Base-by-base conservation (phyloP, 176 grass and related monocot species). In the barley (Hordeum vulgare) region DNA sequence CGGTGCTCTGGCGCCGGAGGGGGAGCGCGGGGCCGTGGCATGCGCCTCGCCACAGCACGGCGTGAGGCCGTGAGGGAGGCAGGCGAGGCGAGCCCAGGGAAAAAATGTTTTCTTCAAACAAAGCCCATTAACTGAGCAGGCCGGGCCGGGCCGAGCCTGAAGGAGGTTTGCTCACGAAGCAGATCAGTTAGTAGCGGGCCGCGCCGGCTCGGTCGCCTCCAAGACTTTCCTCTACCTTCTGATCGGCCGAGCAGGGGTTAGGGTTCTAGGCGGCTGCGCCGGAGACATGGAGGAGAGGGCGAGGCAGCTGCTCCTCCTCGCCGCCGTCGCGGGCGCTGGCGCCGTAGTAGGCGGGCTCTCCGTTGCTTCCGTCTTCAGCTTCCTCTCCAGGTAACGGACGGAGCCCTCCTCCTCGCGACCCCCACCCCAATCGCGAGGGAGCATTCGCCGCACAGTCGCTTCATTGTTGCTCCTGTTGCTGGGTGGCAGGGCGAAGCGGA, bases 261-360 rank as follows among this genome's bases (percentile, higher is more conserved):
- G 86, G 86, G 75, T 84, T 91, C 67, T 84, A 80, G 56, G 9
- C 68, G 25, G 42, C 69, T 25, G 14, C 87, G 15, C 65, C 11
- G 45, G 75, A 74, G 49, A 90, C 44, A 74, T 92, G 93, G 82
- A 78, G 51, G 88, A 89, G 37, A 88, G 81, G 62, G 89, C 91
- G 57, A 90, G 75, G 87, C 84, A 90, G 66, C 92, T 88, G 84
- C 85, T 90, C 20, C 80, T 92, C 49, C 75, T 85, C 35, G 83
- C 91, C 74, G 89, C 75, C 39, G 80, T 85, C 35, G 83, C 91
- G 58, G 89, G 78, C 12, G 73, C 83, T 9, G 80, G 91, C 37
- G 93, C 85, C 15, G 67, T 81, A 23, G 60, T 92, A 31, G 91
- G 93, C 13, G 94, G 87, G 45, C 51, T 99, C 77, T 87, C 91